Percentiles rank a stretch among this genome's conserved stretches.
Conservation (phyloP, 768 basidiomycete species). For the Psilocybe sp. region DNA sequence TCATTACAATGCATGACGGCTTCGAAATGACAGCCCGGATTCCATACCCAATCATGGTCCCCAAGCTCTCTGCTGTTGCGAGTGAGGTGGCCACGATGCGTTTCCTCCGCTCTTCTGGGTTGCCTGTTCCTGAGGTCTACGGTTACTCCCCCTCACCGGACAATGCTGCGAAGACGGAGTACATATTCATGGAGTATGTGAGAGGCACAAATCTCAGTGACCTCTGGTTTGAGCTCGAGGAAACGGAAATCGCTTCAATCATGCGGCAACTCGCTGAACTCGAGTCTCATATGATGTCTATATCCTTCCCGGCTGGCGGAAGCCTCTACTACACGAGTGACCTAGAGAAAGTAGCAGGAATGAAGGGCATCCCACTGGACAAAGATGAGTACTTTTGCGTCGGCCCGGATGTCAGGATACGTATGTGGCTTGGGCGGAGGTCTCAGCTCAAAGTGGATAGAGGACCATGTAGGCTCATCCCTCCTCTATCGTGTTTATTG, state of each 20-base stretch:
- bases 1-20: conserved; percentile 33
- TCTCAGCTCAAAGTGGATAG: conserved; percentile 45
- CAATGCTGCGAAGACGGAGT: conserved; percentile 39
- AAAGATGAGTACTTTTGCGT: conserved; percentile 41
- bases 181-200: conserved; percentile 45
- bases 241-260: conserved; percentile 37
- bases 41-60: conserved; percentile 34
- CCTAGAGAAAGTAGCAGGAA: conserved; percentile 35
- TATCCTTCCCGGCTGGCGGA: conserved; percentile 47
- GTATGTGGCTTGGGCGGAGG: conserved; percentile 50
- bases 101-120: conserved; percentile 33
- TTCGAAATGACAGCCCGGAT: conserved; percentile 39
- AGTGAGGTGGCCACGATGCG: conserved; percentile 47
- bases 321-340: conserved; percentile 48
- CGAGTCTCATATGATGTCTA: conserved; percentile 46
- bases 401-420: conserved; percentile 40
- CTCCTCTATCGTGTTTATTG: conserved; percentile 23
- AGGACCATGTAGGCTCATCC: conserved; percentile 48
- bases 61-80: conserved; percentile 35
- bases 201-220: conserved; percentile 39
- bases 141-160: conserved; percentile 38
- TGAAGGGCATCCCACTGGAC: conserved; percentile 32
- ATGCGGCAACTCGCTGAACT: conserved; percentile 42
- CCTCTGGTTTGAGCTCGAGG: conserved; percentile 34
- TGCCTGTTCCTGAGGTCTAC: conserved; percentile 41